Evolutionary conservation across 805 yeast species (phyloP).

Genomic region (Candida nitratophila): DNA sequence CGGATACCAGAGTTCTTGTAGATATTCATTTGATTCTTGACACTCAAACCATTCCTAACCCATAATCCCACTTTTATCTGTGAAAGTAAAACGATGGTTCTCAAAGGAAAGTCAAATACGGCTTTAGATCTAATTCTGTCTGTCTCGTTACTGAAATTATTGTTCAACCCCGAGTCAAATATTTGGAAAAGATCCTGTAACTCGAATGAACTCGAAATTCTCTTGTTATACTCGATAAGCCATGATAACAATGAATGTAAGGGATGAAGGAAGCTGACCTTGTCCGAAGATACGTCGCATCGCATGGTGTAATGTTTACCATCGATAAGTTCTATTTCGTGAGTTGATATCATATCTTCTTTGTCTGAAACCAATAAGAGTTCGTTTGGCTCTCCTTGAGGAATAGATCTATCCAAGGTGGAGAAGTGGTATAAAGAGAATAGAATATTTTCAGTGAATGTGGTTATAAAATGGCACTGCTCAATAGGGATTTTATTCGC

Average conservation of each 20-base stretch:
- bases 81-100: constrained; percentile 69
- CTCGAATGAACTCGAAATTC: constrained; percentile 16
- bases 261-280: constrained; percentile 73
- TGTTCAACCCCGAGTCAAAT: not conserved
- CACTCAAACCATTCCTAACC: constrained; percentile 89
- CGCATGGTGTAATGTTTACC: constrained; percentile 22
- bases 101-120: constrained; percentile 66
- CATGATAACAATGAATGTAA: constrained; percentile 67
- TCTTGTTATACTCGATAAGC: constrained; percentile 50
- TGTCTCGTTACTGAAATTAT: too few species aligned
- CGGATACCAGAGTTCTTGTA: constrained; percentile 74
- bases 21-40: constrained; percentile 70
- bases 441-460: not conserved
- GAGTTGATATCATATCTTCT: constrained; percentile 16
- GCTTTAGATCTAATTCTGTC: constrained; percentile 5
- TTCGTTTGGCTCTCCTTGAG: not conserved
- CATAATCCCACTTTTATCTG: constrained; percentile 87
- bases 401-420: not conserved
- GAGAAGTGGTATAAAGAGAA: not conserved
- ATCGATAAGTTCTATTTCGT: constrained; percentile 15
- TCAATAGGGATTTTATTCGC: constrained; percentile 20
- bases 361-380: not conserved
- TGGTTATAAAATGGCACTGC: not conserved
- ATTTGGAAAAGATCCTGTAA: constrained; percentile 7
- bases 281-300: constrained; percentile 37